A percentile compares a stretch with the other conserved stretches of the same genome.
Evolutionary conservation across 225 moss, liverwort and hornwort genomes (phyloP).

Genomic region (Anthoceros angustus): DNA sequence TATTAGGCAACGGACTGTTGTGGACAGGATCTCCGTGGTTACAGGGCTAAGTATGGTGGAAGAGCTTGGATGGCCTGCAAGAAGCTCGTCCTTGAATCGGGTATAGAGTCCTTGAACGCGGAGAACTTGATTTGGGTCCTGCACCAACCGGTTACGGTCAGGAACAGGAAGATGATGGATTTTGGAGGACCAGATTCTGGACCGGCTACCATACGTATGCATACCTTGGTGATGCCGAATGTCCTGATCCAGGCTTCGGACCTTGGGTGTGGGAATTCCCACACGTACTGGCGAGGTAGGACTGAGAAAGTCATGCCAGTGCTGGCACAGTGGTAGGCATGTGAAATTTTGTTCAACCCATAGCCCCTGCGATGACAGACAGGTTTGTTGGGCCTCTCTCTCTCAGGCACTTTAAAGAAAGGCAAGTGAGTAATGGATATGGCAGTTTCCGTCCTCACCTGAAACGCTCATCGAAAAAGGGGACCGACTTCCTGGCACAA

Average conservation of each 20-base stretch:
- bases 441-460: conserved; percentile 10
- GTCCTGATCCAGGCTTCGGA: conserved; percentile 25
- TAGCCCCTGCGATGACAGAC: conserved; percentile 17
- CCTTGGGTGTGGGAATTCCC: conserved; percentile 27
- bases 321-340: conserved; percentile 26
- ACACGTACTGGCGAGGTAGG: conserved; percentile 19
- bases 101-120: conserved; percentile 26
- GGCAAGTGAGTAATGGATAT: background rate
- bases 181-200: background rate
- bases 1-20: background rate
- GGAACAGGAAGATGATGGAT: background rate
- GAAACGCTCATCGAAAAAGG: conserved; percentile 26
- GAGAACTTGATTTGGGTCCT: conserved; percentile 27
- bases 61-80: background rate
- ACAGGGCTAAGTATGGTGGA: background rate
- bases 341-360: conserved; percentile 33
- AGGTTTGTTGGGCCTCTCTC: background rate
- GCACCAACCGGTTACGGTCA: background rate
- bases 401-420: background rate
- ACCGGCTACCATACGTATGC: background rate
- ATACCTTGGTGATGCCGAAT: conserved; percentile 11
- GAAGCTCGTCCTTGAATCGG: conserved; percentile 19
- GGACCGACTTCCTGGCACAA: conserved; percentile 22
- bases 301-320: conserved; percentile 23
- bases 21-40: background rate